Percentiles rank a stretch among this genome's conserved stretches.
phyloP scores from a whole-genome alignment of 148 eudicot genomes.

The Fagopyrum tataricum region DNA sequence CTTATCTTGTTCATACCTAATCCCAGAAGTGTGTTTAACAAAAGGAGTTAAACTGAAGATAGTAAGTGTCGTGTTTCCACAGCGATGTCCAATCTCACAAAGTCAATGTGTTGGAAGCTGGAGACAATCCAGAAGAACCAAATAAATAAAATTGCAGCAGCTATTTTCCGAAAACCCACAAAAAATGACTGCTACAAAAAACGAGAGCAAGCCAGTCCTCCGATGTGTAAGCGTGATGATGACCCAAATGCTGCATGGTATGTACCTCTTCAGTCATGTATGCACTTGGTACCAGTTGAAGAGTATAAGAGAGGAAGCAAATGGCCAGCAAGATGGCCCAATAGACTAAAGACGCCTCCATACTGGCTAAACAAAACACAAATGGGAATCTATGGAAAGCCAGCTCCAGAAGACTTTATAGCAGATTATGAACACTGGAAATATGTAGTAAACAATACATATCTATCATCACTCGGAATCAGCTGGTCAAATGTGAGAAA shows the following conservation, averaged over 20 bases:
- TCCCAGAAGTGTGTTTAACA: neutral
- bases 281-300: constrained; percentile 51
- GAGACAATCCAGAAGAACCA: constrained; percentile 60
- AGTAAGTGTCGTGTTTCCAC: constrained; percentile 10
- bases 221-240: constrained; percentile 64
- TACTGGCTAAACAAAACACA: constrained; percentile 70
- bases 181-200: constrained; percentile 66
- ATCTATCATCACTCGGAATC: constrained; percentile 56
- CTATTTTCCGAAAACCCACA: constrained; percentile 63
- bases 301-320: constrained; percentile 52
- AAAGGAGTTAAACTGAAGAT: constrained; percentile 10
- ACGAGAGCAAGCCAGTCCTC: constrained; percentile 48
- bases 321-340: constrained; percentile 77
- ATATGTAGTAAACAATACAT: constrained; percentile 43
- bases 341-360: constrained; percentile 45
- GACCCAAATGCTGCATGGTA: constrained; percentile 95
- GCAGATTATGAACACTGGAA: constrained; percentile 74
- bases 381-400: constrained; percentile 77
- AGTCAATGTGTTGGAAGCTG: constrained; percentile 81
- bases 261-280: constrained; percentile 64
- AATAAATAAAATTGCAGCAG: constrained; percentile 51
- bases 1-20: neutral
- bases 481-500: constrained; percentile 72
- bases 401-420: constrained; percentile 72
- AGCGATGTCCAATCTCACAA: constrained; percentile 75